Percentiles rank a stretch among this genome's conserved stretches.
phyloP scores from a whole-genome alignment of 371 early-diverging fungal species.

The Mortierella sp. region DNA sequence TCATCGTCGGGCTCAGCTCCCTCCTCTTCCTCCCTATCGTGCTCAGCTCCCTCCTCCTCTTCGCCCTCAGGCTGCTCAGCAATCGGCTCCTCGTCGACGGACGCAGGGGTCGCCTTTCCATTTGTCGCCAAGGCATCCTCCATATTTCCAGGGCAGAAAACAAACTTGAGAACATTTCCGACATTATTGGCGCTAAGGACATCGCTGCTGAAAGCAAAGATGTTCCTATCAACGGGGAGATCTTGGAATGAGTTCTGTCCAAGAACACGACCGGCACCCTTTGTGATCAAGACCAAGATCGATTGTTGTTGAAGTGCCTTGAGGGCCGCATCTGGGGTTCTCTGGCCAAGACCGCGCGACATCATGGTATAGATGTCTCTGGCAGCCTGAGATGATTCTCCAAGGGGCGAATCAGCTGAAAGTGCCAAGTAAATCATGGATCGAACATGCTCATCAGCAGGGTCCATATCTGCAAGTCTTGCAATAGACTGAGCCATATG shows the following conservation, averaged over 20 bases:
- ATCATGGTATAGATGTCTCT: conserved; percentile 21
- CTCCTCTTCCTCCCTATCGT: neutral
- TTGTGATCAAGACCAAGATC: conserved; percentile 17
- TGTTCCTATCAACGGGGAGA: conserved; percentile 22
- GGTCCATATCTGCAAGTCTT: conserved; percentile 27
- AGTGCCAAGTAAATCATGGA: conserved; percentile 25
- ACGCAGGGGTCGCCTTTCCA: neutral
- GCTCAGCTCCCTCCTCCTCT: neutral
- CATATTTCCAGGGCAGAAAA: conserved; percentile 22
- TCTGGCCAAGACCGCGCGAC: neutral
- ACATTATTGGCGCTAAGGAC: conserved; percentile 23
- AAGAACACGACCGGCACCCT: conserved; percentile 17
- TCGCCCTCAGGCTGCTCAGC: neutral
- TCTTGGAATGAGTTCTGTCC: conserved; percentile 11
- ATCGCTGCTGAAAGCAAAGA: conserved; percentile 34
- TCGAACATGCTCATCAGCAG: conserved; percentile 11
- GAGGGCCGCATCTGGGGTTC: conserved; percentile 3
- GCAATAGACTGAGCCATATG: conserved; percentile 35
- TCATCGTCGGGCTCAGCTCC: conserved; percentile 5
- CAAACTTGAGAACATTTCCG: conserved; percentile 31
- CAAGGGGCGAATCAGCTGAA: neutral
- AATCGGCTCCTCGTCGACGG: neutral
- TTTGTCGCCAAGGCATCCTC: neutral
- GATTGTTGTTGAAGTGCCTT: conserved; percentile 5
- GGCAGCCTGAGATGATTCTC: conserved; percentile 7